Conservation (phyloP, 148 eudicot genomes). For the Diospyros kaki region DNA sequence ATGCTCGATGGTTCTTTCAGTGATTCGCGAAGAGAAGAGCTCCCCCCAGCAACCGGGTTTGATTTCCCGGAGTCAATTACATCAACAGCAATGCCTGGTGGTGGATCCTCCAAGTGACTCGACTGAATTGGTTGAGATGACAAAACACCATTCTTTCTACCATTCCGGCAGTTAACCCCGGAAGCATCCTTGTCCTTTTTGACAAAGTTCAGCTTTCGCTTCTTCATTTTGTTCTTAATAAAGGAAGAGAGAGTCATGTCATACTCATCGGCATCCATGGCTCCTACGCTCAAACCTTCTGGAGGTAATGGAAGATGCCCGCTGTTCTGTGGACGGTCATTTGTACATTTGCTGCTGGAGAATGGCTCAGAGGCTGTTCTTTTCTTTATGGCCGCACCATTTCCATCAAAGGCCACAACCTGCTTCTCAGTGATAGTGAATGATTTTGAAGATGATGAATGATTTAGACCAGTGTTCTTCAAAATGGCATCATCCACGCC, state of each 20-base stretch:
- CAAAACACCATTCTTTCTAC: not conserved
- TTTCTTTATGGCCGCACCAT: not conserved
- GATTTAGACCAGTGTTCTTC: slow-evolving; percentile 6
- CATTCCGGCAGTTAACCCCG: not conserved
- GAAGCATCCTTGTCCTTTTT: not conserved
- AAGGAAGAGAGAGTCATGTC: slow-evolving; percentile 26
- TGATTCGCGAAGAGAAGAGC: not conserved
- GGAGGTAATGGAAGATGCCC: not conserved
- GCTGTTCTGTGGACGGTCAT: not conserved
- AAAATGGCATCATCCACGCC: slow-evolving; percentile 6
- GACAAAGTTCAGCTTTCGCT: slow-evolving; percentile 6
- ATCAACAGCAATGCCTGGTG: not conserved
- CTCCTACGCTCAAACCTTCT: not conserved
- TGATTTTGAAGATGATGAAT: slow-evolving; percentile 8
- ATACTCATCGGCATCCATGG: slow-evolving; percentile 1
- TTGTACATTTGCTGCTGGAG: not conserved
- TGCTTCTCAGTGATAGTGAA: not conserved
- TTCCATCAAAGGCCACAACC: slow-evolving; percentile 3
- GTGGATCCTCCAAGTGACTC: not conserved
- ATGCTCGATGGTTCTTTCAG: not conserved
- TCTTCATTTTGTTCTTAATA: slow-evolving; percentile 12
- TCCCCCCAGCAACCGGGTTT: not conserved
- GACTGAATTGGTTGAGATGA: not conserved
- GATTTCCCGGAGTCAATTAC: not conserved
- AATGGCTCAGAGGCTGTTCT: not conserved